Base-by-base conservation (phyloP, 352 stramenopile species). In the Aphanomyces euteiches region DNA sequence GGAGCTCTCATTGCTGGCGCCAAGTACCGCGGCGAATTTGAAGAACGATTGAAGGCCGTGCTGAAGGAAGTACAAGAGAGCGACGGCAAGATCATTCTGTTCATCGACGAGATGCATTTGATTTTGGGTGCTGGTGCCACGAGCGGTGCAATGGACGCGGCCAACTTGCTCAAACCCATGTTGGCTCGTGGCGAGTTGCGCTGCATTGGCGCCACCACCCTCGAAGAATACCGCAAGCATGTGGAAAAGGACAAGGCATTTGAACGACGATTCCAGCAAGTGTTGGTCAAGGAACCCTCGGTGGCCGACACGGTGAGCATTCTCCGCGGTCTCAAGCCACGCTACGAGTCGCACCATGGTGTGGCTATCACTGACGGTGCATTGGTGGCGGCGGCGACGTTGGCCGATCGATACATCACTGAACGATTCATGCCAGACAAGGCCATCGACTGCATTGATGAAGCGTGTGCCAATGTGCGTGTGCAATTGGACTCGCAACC, bases 221-320 rank as follows among this genome's bases (percentile, higher is more conserved):
- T 98, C 8, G 94, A 98, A 60, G 97, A 99, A 77, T 99, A 99
- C 77, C 87, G 95, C 6, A 80, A 99, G 73, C 88, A 99, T 74
- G 97, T 99, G 64, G 96, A 99, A 78, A 99, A 99, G 77, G 97
- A 99, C 79, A 87, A 93, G 37, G 97, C 97, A 0, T 98, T 99
- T 60, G 97, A 98, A 72, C 81, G 97, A 41, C 91, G 97, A 40
- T 99, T 99, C 77, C 97, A 99, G 78, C 89, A 98, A 64, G 94
- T 99, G 2, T 58, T 88, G 3, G 95, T 99, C 10, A 87, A 86
- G 40, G 97, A 99, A 63, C 97, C 97, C 4, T 92, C 79, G 4
- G 94, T 99, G 0, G 80, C 96, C 38, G 90, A 98, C 64, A 99
- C 96, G 0, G 88, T 99, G 53, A 95, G 80, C 41, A 99, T 99